phyloP scores from a whole-genome alignment of 345 rosid genomes.

The Erodium maritimum region DNA sequence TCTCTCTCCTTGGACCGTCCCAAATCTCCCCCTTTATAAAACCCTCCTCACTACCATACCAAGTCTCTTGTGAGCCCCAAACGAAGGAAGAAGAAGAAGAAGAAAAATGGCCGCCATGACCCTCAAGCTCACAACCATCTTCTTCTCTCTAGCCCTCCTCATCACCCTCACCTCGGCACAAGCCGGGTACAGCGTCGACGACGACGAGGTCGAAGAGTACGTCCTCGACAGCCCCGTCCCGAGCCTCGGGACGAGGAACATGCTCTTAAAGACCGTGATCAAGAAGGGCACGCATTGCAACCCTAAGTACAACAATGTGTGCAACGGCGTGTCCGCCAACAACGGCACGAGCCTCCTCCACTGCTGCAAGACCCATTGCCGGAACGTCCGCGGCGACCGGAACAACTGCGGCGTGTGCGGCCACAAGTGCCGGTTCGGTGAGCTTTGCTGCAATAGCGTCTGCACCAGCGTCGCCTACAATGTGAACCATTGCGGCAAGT shows the following conservation, averaged over 20 bases:
- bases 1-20: constrained; percentile 7
- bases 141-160: constrained; percentile 5
- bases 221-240: constrained; percentile 22
- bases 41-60: constrained; percentile 9
- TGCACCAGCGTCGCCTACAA: constrained; percentile 28
- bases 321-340: constrained; percentile 47
- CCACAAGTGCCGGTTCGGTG: constrained; percentile 35
- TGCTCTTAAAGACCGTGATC: constrained; percentile 17
- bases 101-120: constrained; percentile 13
- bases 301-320: constrained; percentile 18
- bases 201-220: constrained; percentile 19
- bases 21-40: constrained; percentile 18
- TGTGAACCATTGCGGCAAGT: constrained; percentile 44
- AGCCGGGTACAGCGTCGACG: constrained; percentile 2
- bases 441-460: constrained; percentile 42
- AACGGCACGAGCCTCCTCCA: constrained; percentile 42
- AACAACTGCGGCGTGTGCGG: constrained; percentile 56
- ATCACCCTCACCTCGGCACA: constrained; percentile 2
- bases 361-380: constrained; percentile 74
- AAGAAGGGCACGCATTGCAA: constrained; percentile 40
- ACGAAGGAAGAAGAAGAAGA: not conserved
- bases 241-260: constrained; percentile 19
- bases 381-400: constrained; percentile 39
- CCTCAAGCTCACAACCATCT: constrained; percentile 19
- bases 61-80: constrained; percentile 1